Evolutionary conservation across 2,329 filamentous ascomycete genomes (phyloP), one percentile per base, ranked within the genome.

Genomic region (Alternaria arbusti): DNA sequence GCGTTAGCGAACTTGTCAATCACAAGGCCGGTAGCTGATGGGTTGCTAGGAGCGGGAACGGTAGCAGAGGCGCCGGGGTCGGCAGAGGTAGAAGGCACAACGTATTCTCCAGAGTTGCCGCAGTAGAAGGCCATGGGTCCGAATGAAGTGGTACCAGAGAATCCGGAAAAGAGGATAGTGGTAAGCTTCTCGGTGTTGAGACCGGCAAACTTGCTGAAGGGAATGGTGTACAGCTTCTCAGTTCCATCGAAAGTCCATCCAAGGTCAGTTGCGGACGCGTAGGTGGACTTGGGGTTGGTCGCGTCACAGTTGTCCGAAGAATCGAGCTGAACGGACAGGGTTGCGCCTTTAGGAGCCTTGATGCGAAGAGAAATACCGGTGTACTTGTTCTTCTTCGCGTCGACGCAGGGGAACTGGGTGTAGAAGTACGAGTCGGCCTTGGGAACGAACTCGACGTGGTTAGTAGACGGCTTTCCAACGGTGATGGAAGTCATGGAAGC

Each of bases 91-190:
- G 81, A 80, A 22, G 83, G 80, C 22, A 83, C 75, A n/a, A 82
- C 75, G 71, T 86, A 88, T 59, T 86, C 86, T 7, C 81, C 82
- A 9, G 82, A 83, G 49, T 67, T 80, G 36, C 86, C 87, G 70
- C 87, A 89, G 80, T 89, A 89, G 67, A 89, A 82, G 8, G 84
- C 81, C 76, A 89, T 82, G 1, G 87, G 87, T 0, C 87, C 87
- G 6, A 89, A 77, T 4, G 84, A 85, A 47, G 87, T 77, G 4
- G 84, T 70, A 12, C 78, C 78, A 61, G 73, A 84, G 63, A 87
- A 77, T 10, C 79, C 78, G 43, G 82, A 79, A 69, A 89, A 81
- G 64, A 87, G 82, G 30, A 89, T 73, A 15, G 85, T 84, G 54
- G 83, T 78, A 50, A 89, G 78, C 74, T 87, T 86, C 66, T 81